These are phyloP conservation scores for Dioscorea alata DNA, from an alignment of 106 monocot species.

Conservation along the genomic window DNA sequence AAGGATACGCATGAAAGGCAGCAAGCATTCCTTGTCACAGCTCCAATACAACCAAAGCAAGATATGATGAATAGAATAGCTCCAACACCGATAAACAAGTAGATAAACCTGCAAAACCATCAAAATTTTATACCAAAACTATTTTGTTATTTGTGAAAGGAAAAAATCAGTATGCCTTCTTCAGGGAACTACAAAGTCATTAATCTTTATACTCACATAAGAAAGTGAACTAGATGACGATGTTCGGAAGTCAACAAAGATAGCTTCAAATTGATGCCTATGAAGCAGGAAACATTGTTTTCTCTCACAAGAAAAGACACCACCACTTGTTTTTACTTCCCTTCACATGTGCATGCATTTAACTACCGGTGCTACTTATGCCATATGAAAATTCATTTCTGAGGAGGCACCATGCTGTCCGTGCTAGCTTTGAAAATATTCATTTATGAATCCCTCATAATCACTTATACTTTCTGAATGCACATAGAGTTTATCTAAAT, in stretches of 20 bases:
- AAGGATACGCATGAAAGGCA: conserved; percentile 79
- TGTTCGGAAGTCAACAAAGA: not conserved
- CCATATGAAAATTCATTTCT: no score
- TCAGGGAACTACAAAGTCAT: not conserved
- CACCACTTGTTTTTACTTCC: no score
- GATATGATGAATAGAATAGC: conserved; percentile 58
- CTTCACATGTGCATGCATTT: no score
- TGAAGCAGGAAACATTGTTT: no score
- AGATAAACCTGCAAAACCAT: conserved; percentile 60
- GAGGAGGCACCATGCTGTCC: no score
- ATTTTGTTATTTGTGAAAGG: not conserved
- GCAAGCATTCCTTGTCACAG: conserved; percentile 50
- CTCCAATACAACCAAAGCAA: conserved; percentile 66
- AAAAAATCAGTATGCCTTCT: not conserved
- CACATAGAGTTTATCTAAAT: no score
- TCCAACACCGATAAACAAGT: conserved; percentile 63
- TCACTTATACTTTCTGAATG: no score
- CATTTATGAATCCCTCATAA: no score
- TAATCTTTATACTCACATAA: not conserved
- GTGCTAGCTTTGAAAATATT: no score
- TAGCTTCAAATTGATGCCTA: no score
- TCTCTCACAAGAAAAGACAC: no score
- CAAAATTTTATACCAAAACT: conserved; percentile 1
- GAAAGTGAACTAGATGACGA: not conserved
- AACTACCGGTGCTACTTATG: no score